Conservation (phyloP, 192 early-diverging fungal genomes). For the Diversispora eburnea region DNA sequence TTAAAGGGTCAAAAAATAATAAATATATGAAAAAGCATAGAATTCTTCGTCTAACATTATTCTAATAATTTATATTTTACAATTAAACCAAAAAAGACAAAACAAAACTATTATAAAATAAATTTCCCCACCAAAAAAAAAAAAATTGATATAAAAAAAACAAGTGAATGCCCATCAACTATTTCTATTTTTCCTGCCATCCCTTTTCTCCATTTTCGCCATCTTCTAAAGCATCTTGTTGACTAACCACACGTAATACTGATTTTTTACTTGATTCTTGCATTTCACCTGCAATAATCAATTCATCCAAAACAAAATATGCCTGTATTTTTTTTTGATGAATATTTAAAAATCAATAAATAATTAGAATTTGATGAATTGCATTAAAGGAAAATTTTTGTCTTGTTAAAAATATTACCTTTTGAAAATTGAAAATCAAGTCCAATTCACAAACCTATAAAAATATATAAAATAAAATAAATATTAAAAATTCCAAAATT, state of each 20-base stretch:
- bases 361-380: not conserved
- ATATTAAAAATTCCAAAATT: not conserved
- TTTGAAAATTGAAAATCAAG: constrained; percentile 97
- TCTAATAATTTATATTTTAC: too few relatives aligned
- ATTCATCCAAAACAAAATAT: constrained; percentile 83
- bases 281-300: constrained; percentile 88
- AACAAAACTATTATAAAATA: too few relatives aligned
- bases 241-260: constrained; percentile 63
- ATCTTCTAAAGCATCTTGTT: constrained; percentile 73
- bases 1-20: too few relatives aligned
- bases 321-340: constrained; percentile 41
- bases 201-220: constrained; percentile 70
- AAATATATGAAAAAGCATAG: too few relatives aligned
- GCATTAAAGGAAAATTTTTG: not conserved
- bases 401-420: constrained; percentile 35
- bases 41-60: too few relatives aligned
- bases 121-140: too few relatives aligned
- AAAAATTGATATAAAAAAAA: too few relatives aligned
- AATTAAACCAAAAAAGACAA: too few relatives aligned
- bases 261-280: constrained; percentile 91
- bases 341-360: not conserved
- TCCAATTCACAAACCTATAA: constrained; percentile 86
- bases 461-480: constrained; percentile 7
- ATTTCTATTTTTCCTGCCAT: constrained; percentile 23
- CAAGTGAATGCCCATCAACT: not conserved